Conservation (phyloP, 2,329 filamentous ascomycete genomes). For the Endocalyx cinctus region DNA sequence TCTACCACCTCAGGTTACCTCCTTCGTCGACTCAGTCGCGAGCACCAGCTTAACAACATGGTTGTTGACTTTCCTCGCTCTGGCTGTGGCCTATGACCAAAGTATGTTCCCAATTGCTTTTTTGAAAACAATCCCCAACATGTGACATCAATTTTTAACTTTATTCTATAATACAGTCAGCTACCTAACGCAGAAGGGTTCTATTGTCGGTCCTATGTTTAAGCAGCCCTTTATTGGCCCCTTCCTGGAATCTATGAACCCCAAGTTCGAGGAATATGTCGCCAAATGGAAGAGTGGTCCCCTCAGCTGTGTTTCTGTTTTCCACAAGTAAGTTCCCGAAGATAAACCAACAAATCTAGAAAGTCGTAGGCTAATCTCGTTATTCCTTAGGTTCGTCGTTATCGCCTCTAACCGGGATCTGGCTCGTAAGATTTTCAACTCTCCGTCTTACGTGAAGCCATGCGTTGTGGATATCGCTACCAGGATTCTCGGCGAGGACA, state of each 20-base stretch:
- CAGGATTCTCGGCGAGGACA: slow-evolving; percentile 85
- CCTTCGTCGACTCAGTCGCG: slow-evolving; percentile 51
- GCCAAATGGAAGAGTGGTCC: slow-evolving; percentile 88
- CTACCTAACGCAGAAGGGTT: slow-evolving; percentile 71
- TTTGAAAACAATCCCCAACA: not conserved
- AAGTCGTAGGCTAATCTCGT: slow-evolving; percentile 60
- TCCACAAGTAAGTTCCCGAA: slow-evolving; percentile 76
- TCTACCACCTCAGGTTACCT: slow-evolving; percentile 52
- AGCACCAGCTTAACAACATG: slow-evolving; percentile 59
- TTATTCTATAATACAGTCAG: slow-evolving; percentile 49
- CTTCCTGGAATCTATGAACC: slow-evolving; percentile 86
- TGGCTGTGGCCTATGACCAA: slow-evolving; percentile 83
- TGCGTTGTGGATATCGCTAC: slow-evolving; percentile 92
- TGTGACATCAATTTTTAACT: slow-evolving; percentile 13
- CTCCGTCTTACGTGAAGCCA: slow-evolving; percentile 84
- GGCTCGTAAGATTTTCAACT: slow-evolving; percentile 95
- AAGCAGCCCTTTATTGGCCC: slow-evolving; percentile 91
- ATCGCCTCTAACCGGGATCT: slow-evolving; percentile 94
- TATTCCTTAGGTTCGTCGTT: slow-evolving; percentile 73
- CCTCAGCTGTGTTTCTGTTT: slow-evolving; percentile 95
- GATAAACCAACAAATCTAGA: slow-evolving; percentile 28
- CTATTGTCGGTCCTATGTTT: slow-evolving; percentile 68
- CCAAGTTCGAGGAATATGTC: slow-evolving; percentile 86
- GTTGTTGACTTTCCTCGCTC: slow-evolving; percentile 63
- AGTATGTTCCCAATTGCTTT: slow-evolving; percentile 49